Percentiles rank a stretch among this genome's conserved stretches.
These are phyloP conservation scores for Tuber borchii DNA, from an alignment of 495 filamentous ascomycete species.

Conservation along the genomic window DNA sequence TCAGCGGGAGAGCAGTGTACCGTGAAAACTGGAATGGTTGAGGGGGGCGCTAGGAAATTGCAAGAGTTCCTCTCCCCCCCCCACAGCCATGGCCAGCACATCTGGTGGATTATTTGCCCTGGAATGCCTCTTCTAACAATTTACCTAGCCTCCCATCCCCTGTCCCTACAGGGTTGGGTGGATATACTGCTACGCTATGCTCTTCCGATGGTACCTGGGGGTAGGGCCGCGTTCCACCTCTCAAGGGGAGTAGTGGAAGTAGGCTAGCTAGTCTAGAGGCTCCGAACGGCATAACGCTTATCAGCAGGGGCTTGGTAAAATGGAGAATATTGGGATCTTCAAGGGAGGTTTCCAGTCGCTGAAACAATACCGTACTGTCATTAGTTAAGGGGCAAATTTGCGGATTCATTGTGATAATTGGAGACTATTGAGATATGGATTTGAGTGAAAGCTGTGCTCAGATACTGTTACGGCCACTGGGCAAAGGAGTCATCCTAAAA, in stretches of 20 bases:
- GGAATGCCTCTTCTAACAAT: too few relatives aligned
- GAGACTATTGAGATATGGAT: neutral
- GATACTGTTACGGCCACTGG: neutral
- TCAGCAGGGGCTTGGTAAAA: neutral
- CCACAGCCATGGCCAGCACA: too few relatives aligned
- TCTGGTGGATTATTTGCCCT: too few relatives aligned
- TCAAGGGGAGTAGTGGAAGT: neutral
- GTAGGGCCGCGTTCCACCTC: fast-evolving
- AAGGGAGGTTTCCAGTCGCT: neutral
- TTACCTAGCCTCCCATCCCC: too few relatives aligned
- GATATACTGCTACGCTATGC: too few relatives aligned
- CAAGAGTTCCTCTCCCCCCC: too few relatives aligned
- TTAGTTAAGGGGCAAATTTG: neutral
- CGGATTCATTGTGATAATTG: neutral
- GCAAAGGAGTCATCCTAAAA: too few relatives aligned
- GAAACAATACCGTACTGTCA: neutral
- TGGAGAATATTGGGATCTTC: neutral
- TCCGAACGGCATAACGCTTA: neutral
- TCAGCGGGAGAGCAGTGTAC: too few relatives aligned
- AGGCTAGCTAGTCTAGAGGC: neutral
- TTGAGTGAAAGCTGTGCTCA: neutral
- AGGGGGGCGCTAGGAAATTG: too few relatives aligned
- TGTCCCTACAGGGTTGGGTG: too few relatives aligned
- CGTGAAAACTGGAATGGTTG: too few relatives aligned
- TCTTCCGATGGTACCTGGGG: too few relatives aligned